phyloP scores from a whole-genome alignment of 148 eudicot species.

The Heliamphora exappendiculata region DNA sequence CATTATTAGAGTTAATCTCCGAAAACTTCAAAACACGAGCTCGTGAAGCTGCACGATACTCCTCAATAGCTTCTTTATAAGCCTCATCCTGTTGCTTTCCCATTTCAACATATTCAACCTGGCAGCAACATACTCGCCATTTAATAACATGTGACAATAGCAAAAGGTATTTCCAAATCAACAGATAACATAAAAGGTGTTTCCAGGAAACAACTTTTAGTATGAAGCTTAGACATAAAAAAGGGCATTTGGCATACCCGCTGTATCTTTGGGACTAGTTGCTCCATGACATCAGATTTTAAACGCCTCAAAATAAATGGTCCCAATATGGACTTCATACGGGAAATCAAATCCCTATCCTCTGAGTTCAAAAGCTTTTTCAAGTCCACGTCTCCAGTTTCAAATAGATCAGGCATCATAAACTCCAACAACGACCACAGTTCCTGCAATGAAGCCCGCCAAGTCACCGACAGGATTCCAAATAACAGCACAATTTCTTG shows the following conservation, averaged over 20 bases:
- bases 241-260: slow-evolving; percentile 30
- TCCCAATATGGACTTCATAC: slow-evolving; percentile 94
- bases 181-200: background rate
- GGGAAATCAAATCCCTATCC: slow-evolving; percentile 61
- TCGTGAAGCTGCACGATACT: slow-evolving; percentile 57
- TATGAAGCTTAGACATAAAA: background rate
- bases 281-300: slow-evolving; percentile 97
- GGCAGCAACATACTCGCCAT: slow-evolving; percentile 16
- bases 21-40: slow-evolving; percentile 56
- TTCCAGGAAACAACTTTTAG: background rate
- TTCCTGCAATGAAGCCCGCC: slow-evolving; percentile 54
- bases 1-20: slow-evolving; percentile 24
- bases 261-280: slow-evolving; percentile 82
- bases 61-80: slow-evolving; percentile 80
- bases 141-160: slow-evolving; percentile 10
- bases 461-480: slow-evolving; percentile 6
- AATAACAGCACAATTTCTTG: background rate
- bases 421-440: slow-evolving; percentile 97
- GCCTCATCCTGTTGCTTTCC: slow-evolving; percentile 63
- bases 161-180: background rate
- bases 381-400: slow-evolving; percentile 81
- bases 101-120: slow-evolving; percentile 83
- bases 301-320: slow-evolving; percentile 91
- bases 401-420: slow-evolving; percentile 93
- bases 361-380: slow-evolving; percentile 74